Base-by-base conservation (phyloP, 75 land plant species). In the Selaginella moellendorffii region DNA sequence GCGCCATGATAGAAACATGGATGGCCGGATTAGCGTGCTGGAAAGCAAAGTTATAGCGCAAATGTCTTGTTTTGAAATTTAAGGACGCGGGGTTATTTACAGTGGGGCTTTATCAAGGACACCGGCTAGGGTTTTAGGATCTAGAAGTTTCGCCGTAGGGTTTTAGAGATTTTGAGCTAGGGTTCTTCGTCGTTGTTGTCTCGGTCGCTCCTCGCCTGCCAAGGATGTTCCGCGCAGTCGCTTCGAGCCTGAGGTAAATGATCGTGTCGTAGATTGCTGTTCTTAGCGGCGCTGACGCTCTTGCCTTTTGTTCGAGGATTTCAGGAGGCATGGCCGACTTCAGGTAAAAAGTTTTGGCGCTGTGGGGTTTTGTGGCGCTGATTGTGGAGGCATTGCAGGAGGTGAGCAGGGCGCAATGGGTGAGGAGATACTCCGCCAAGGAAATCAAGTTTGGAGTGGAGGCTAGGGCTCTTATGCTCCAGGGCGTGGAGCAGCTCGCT, bases 401-500 rank as follows among this genome's bases (percentile, higher is more conserved):
- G 5, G 46, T 14, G 46, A 36, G 46, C 46, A 36, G 14, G 5
- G 46, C 30, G 24, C 65, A 61, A 31, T 80, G 78, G 72, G 68
- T 68, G 29, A 74, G 90, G 51, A 81, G 80, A 29, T 90, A 82
- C 79, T 82, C 85, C 0, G 93, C 93, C 0, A 90, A 90, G 68
- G 93, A 90, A 30, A 82, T 84, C 61, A 77, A 59, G 21, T 90
- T 84, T 71, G 97, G 97, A 18, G 78, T 82, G 17, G 93, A 81
- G 23, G 92, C 93, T 42, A 81, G 93, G n/a, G 80, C 80, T 17
- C 68, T 74, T 61, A 90, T 90, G 97, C 80, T 90, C 1, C 81
- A 77, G 56, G 97, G 93, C 24, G 88, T 90, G 1, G 85, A 90
- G 63, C 85, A 87, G 31, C 85, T 90, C 21, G 88, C 97, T 2